phyloP scores from a whole-genome alignment of 495 filamentous ascomycete genomes.

The Xylaria curta region DNA sequence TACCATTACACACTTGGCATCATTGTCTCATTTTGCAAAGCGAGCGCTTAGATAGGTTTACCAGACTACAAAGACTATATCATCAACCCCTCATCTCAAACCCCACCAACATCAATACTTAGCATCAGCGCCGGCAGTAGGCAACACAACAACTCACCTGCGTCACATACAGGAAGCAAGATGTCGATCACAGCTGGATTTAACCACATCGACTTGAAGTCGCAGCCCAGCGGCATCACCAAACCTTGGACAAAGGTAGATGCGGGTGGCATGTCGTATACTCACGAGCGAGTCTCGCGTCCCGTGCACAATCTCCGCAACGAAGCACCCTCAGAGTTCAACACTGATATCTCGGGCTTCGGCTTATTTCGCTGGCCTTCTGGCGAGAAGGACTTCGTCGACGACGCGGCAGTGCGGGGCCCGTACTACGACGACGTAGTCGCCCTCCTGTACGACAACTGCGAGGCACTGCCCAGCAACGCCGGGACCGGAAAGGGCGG shows the following conservation, averaged over 20 bases:
- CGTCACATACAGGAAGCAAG: neutral
- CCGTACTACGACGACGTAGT: slow-evolving; percentile 86
- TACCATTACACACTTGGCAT: neutral
- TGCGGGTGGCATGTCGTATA: slow-evolving; percentile 40
- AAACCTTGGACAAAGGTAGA: slow-evolving; percentile 54
- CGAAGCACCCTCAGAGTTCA: slow-evolving; percentile 36
- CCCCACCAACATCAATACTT: neutral
- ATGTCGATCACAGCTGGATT: slow-evolving; percentile 40
- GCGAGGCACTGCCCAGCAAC: slow-evolving; percentile 58
- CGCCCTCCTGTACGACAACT: slow-evolving; percentile 59
- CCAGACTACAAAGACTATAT: neutral
- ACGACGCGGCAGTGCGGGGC: slow-evolving; percentile 65
- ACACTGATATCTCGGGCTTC: slow-evolving; percentile 52
- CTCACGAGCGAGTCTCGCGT: slow-evolving; percentile 31
- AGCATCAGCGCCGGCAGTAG: neutral
- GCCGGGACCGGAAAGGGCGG: neutral
- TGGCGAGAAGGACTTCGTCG: slow-evolving; percentile 61
- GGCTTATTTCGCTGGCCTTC: slow-evolving; percentile 45
- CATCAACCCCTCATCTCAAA: slow-evolving; percentile 19
- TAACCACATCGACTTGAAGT: slow-evolving; percentile 37
- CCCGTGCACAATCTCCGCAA: slow-evolving; percentile 44
- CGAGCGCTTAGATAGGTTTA: neutral
- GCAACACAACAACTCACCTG: neutral
- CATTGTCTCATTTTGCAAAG: neutral
- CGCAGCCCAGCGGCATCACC: slow-evolving; percentile 28